These are phyloP conservation scores for Cutaneotrichosporon cutaneum DNA, from an alignment of 1,284 basidiomycete species.

Conservation along the genomic window DNA sequence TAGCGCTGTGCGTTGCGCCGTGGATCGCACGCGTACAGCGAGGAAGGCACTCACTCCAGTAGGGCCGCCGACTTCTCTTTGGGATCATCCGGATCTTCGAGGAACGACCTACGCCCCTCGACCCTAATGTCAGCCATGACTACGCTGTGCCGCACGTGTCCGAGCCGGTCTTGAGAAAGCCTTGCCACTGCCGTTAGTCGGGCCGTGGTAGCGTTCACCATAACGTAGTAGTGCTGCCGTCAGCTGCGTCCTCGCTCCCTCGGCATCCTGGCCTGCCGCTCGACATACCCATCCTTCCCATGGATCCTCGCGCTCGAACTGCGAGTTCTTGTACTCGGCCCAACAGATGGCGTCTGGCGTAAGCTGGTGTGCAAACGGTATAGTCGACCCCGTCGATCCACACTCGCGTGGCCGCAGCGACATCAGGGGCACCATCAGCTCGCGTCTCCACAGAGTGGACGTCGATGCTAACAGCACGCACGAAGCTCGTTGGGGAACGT, in stretches of 20 bases:
- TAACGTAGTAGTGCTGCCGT: conserved; percentile 37
- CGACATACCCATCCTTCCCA: conserved; percentile 33
- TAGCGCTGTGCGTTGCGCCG: too few species aligned
- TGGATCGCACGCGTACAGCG: too few species aligned
- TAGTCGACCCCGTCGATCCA: too few species aligned
- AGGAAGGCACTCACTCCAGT: conserved; percentile 26
- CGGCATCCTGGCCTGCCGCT: too few species aligned
- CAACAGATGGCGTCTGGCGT: conserved; percentile 36
- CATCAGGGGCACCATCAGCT: too few species aligned
- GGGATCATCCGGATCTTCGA: conserved; percentile 13
- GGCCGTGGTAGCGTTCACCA: conserved; percentile 20
- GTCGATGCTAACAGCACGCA: too few species aligned
- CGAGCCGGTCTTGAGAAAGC: conserved; percentile 35
- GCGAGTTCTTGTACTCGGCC: conserved; percentile 31
- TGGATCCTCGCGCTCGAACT: conserved; percentile 20
- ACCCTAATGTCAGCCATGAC: conserved; percentile 15
- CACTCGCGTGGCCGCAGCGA: too few species aligned
- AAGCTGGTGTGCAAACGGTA: not conserved
- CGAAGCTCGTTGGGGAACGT: too few species aligned
- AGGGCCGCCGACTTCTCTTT: conserved; percentile 15
- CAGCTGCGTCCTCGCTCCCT: too few species aligned
- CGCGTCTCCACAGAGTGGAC: too few species aligned
- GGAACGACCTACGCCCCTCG: conserved; percentile 24
- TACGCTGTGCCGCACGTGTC: conserved; percentile 29
- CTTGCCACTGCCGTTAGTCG: conserved; percentile 30